A percentile compares a stretch with the other conserved stretches of the same genome.
phyloP scores from a whole-genome alignment of 192 early-diverging fungal species.

The Chytriomyces confervae region DNA sequence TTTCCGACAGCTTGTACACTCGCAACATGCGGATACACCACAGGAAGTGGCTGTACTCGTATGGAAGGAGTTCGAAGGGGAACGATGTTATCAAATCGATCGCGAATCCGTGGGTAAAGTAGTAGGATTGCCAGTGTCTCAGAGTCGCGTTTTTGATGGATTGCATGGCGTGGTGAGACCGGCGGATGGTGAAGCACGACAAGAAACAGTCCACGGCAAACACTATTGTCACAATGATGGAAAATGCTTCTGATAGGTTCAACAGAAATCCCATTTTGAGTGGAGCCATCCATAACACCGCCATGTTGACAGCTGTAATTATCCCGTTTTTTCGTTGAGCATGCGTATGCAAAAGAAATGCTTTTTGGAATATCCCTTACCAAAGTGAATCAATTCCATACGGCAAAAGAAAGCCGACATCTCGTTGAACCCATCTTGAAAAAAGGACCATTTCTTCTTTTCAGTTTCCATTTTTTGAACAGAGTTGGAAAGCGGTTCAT shows the following conservation, averaged over 20 bases:
- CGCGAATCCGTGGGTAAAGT: not conserved
- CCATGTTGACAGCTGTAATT: not conserved
- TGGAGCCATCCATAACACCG: slow-evolving; percentile 11
- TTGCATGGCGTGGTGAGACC: slow-evolving; percentile 2
- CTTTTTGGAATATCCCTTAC: no score
- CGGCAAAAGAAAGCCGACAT: no score
- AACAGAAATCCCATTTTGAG: slow-evolving; percentile 3
- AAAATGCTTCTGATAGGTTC: not conserved
- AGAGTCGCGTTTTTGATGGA: not conserved
- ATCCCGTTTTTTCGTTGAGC: no score
- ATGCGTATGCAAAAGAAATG: no score
- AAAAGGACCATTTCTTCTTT: no score
- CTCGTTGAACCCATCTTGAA: no score
- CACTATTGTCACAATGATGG: not conserved
- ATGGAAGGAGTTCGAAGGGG: slow-evolving; percentile 21
- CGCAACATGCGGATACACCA: not conserved
- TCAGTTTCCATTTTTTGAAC: no score
- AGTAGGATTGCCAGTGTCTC: not conserved
- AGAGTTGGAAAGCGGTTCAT: no score
- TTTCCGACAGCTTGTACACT: not conserved
- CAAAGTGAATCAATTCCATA: no score
- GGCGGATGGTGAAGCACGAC: not conserved
- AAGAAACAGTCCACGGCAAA: not conserved
- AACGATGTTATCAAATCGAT: slow-evolving; percentile 13
- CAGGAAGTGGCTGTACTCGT: not conserved